Evolutionary conservation across 305 asterid genomes (phyloP), one percentile per base, ranked within the genome.

Genomic region (Galium porrigens): DNA sequence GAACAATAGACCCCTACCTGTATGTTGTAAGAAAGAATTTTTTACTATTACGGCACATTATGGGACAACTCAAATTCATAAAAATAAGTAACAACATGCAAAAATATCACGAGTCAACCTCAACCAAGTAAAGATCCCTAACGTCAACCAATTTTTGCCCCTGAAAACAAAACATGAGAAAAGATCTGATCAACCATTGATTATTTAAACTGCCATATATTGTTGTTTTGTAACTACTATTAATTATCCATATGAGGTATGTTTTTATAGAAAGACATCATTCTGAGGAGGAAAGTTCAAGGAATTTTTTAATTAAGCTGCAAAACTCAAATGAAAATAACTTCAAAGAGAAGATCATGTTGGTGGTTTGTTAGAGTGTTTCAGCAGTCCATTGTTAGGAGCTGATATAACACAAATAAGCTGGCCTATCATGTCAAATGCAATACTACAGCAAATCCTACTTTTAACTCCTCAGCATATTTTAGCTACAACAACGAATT

Each of bases 1-100:
- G 98, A 91, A 75, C 98, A 91, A 80, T 91, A 91, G 64, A 91
- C 98, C 73, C 98, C 98, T 65, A 91, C 90, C 96, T 91, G 85
- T 63, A 73, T 49, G 62, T 30, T 51, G 15, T 59, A 36, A 54
- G 59, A 10, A 18, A 39, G 27, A 5, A 32, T 58, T 29, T 17
- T 12, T 32, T n/a, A 44, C 41, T 17, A 53, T 33, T 46, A 58
- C 14, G 66, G 52, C 42, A 25, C 27, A 20, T 1, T 7, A 9
- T 6, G 51, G 55, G 8, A 54, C 8, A 37, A 25, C n/a, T 33
- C 42, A 25, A 41, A 34, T 36, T 63, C n/a, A 20, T 15, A 2
- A 60, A 59, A 30, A 4, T 22, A 14, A 37, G 36, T 36, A 41
- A 52, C 37, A 36, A 41, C 46, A 30, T 49, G 34, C 68, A 7